Evolutionary conservation across 164 flowering plant species (phyloP).

Genomic region (Euptelea pleiosperma): DNA sequence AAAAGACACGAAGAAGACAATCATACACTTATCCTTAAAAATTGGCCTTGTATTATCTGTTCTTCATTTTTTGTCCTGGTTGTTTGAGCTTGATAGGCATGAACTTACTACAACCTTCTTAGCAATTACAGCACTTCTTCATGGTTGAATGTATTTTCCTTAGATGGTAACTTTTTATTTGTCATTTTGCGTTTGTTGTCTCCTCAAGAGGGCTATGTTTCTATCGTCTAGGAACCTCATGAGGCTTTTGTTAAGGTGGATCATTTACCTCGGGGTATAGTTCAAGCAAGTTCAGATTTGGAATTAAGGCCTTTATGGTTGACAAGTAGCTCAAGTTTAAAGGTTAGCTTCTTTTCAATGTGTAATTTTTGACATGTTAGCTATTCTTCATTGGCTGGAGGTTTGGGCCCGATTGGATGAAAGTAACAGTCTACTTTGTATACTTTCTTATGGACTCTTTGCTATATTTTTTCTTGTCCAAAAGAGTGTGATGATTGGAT

Average conservation of each 20-base stretch:
- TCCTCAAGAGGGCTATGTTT: slow-evolving; percentile 10
- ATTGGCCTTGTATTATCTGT: no score
- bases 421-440: neutral
- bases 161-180: no score
- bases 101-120: neutral
- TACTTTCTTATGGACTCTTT: neutral
- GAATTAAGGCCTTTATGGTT: slow-evolving; percentile 81
- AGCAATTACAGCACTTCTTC: no score
- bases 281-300: slow-evolving; percentile 66
- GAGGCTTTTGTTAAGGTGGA: slow-evolving; percentile 28
- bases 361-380: neutral
- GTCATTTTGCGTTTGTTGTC: neutral
- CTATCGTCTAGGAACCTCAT: slow-evolving; percentile 28
- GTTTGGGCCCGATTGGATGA: neutral
- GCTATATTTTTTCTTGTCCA: neutral
- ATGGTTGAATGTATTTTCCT: no score
- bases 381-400: neutral
- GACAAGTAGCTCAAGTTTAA: slow-evolving; percentile 44
- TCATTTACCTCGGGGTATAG: slow-evolving; percentile 76
- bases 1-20: no score
- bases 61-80: neutral
- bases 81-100: neutral
- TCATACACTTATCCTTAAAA: no score
- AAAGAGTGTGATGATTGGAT: neutral
- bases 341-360: slow-evolving; percentile 40